Evolutionary conservation across 257 asterid species (phyloP).

Genomic region (Solanum megistacrolobum): DNA sequence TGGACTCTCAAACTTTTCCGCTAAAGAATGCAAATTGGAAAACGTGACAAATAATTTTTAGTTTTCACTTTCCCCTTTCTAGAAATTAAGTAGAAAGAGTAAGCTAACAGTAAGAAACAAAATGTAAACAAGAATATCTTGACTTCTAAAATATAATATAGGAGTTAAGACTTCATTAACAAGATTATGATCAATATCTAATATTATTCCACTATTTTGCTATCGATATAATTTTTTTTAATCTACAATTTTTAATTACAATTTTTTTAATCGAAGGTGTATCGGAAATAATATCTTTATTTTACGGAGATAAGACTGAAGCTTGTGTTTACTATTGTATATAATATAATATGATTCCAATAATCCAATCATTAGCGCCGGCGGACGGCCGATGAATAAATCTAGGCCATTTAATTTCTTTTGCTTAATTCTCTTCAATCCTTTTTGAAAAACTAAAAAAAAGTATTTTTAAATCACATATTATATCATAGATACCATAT

Average conservation of each 20-base stretch:
- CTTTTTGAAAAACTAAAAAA: neutral
- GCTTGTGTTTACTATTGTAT: neutral
- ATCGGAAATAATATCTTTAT: no score
- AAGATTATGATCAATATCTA: neutral
- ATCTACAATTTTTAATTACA: no score
- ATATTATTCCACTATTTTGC: neutral
- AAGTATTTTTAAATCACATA: neutral
- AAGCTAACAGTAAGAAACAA: neutral
- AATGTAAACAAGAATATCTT: neutral
- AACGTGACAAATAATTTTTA: neutral
- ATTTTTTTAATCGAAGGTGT: no score
- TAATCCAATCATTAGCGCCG: neutral
- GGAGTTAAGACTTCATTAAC: neutral
- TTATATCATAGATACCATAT: neutral
- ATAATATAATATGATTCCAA: no score
- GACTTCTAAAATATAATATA: neutral
- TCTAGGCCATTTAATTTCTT: neutral
- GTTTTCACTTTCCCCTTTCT: neutral
- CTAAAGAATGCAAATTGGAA: neutral
- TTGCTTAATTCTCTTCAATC: neutral
- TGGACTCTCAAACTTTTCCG: no score
- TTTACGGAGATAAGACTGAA: no score
- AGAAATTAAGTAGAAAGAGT: neutral
- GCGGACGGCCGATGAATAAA: neutral
- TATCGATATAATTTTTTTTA: no score